These are phyloP conservation scores for Coemansia sp. DNA, from an alignment of 192 early-diverging fungal species.

Conservation along the genomic window DNA sequence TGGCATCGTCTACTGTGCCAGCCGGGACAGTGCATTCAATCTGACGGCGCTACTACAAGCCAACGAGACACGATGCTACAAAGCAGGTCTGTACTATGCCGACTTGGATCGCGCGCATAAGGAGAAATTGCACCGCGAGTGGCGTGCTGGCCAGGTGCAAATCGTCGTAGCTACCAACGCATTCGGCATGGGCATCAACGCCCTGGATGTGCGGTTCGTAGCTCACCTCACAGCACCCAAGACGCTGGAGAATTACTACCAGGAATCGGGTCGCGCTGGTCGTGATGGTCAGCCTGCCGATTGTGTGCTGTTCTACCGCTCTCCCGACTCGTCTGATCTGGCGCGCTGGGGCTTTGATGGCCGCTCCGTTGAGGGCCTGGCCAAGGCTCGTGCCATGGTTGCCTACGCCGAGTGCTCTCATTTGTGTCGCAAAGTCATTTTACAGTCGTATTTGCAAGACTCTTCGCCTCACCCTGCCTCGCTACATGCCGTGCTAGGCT, in stretches of 20 bases:
- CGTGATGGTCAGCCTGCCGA: conserved; percentile 68
- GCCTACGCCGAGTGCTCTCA: conserved; percentile 64
- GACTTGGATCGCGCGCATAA: conserved; percentile 57
- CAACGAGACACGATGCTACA: conserved; percentile 52
- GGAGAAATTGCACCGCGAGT: conserved; percentile 44
- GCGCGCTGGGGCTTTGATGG: conserved; percentile 61
- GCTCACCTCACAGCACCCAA: conserved; percentile 52
- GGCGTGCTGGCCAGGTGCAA: conserved; percentile 35
- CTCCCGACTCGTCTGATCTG: conserved; percentile 63
- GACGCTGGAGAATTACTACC: conserved; percentile 65
- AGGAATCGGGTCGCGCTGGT: conserved; percentile 74
- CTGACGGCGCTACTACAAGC: conserved; percentile 53
- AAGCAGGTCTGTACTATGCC: conserved; percentile 64
- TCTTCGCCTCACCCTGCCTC: conserved; percentile 10
- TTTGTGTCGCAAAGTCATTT: conserved; percentile 61
- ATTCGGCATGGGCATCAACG: conserved; percentile 58
- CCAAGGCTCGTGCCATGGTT: conserved; percentile 63
- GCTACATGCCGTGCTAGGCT: background rate
- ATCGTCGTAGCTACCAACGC: conserved; percentile 56
- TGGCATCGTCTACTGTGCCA: conserved; percentile 73
- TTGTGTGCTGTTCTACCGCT: conserved; percentile 67
- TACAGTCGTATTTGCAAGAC: conserved; percentile 59
- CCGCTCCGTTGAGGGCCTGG: conserved; percentile 54
- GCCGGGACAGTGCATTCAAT: conserved; percentile 62
- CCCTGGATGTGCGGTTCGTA: conserved; percentile 55